A percentile compares a stretch with the other conserved stretches of the same genome.
These are phyloP conservation scores for Colletotrichum karsti DNA, from an alignment of 2,329 filamentous ascomycete genomes.

Conservation along the genomic window DNA sequence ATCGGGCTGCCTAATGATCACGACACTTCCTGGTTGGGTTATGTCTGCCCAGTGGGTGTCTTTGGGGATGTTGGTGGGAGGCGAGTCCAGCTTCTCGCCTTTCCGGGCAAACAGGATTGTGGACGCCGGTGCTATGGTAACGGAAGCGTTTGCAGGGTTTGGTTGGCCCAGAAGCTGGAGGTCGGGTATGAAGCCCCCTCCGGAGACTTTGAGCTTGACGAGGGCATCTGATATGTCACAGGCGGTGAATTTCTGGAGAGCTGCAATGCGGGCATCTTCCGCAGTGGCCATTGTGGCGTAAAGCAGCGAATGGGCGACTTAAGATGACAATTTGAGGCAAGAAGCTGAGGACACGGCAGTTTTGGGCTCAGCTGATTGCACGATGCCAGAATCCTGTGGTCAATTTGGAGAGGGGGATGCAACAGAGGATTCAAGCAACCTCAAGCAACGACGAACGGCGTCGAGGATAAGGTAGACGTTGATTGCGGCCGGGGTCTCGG, in stretches of 20 bases:
- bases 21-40: slow-evolving; percentile 66
- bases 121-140: slow-evolving; percentile 62
- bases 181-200: slow-evolving; percentile 74
- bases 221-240: slow-evolving; percentile 78
- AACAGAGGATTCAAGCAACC: neutral
- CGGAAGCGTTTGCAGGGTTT: slow-evolving; percentile 34
- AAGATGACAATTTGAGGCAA: neutral
- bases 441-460: neutral
- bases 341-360: neutral
- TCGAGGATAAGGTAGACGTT: slow-evolving; percentile 34
- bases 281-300: slow-evolving; percentile 20
- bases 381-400: neutral
- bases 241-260: slow-evolving; percentile 49
- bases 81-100: slow-evolving; percentile 45
- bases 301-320: neutral
- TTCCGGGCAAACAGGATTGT: slow-evolving; percentile 72
- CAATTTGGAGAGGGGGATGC: neutral
- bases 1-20: slow-evolving; percentile 72
- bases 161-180: slow-evolving; percentile 44
- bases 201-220: slow-evolving; percentile 72
- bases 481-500: slow-evolving; percentile 29
- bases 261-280: slow-evolving; percentile 31
- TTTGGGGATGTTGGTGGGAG: slow-evolving; percentile 59
- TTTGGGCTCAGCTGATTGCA: neutral
- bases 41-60: slow-evolving; percentile 76